Evolutionary conservation across 2,329 filamentous ascomycete species (phyloP), one percentile per base, ranked within the genome.

Genomic region (Monosporascus sp.): DNA sequence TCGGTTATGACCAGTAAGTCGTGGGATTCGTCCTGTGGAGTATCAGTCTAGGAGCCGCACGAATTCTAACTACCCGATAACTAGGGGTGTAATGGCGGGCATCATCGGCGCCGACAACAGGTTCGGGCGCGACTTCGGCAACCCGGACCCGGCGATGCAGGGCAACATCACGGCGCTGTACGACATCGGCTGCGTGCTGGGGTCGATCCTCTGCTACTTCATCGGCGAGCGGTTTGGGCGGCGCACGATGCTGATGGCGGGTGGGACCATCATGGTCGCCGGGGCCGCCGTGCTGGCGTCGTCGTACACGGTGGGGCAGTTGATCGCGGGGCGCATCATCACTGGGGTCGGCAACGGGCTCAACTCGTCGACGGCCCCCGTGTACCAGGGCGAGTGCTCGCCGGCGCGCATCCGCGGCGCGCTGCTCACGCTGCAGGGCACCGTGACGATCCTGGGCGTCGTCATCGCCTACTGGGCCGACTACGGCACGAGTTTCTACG

Each of bases 341-440:
- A 75, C 74, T 2, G 75, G 75, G 0, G 61, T 78, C 25, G 71
- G 72, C 2, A 72, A 72, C 25, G 66, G 73, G 11, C 63, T 74
- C 24, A 68, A 71, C 51, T 66, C 66, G 0, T 68, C 69, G 1
- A 75, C 74, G 0, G 71, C 74, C 5, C 73, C 74, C 2, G 62
- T 68, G 61, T 72, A 67, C 31, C 66, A 68, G 9, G 62, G 61
- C 3, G 66, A 70, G 38, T 68, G 64, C 52, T 61, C 68, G 0
- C 63, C 62, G 2, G 65, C 75, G 1, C 65, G 70, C 25, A 74
- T 75, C 45, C 72, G 78, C 35, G 79, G 79, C 35, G 68, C 70
- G 49, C 64, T 79, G 24, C 75, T 82, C 41, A 77, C 77, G 20
- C 75, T 78, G 3, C 75, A 75, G 51, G 73, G 73, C 5, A 76